Percentiles rank a stretch among this genome's conserved stretches.
Evolutionary conservation across 768 basidiomycete genomes (phyloP).

Genomic region (Leccinum subgranulosum): DNA sequence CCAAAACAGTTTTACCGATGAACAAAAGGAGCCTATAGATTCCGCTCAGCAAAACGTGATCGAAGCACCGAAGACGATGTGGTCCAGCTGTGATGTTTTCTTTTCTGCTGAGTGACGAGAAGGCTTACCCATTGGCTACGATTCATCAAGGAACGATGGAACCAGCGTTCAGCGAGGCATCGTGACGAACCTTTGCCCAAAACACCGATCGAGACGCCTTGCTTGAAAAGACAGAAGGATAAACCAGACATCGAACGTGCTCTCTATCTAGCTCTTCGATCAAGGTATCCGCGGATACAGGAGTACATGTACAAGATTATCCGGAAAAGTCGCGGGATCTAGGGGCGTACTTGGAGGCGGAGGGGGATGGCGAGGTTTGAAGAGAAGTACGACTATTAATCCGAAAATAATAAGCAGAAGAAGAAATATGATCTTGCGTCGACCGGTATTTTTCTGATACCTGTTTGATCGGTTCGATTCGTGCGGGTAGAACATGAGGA

Average conservation of each 20-base stretch:
- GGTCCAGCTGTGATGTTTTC: not conserved
- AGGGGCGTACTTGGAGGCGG: slow-evolving; percentile 28
- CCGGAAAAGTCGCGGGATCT: slow-evolving; percentile 24
- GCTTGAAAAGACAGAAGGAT: slow-evolving; percentile 3
- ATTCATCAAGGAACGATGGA: slow-evolving; percentile 5
- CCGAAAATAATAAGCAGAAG: slow-evolving; percentile 87
- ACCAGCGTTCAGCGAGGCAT: not conserved
- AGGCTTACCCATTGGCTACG: slow-evolving; percentile 10
- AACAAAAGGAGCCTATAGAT: slow-evolving; percentile 3
- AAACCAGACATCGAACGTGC: slow-evolving; percentile 8
- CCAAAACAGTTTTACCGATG: slow-evolving; percentile 20
- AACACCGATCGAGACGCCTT: slow-evolving; percentile 1
- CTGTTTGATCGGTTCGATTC: slow-evolving; percentile 35
- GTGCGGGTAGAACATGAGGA: not conserved
- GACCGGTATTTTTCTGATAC: slow-evolving; percentile 92
- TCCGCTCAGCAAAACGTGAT: slow-evolving; percentile 3
- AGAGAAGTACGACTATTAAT: slow-evolving; percentile 82
- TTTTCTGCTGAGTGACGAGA: slow-evolving; percentile 2
- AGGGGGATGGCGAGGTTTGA: slow-evolving; percentile 75
- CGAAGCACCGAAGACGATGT: slow-evolving; percentile 7
- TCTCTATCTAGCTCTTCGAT: slow-evolving; percentile 19
- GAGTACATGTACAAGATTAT: slow-evolving; percentile 30
- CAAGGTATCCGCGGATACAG: slow-evolving; percentile 33
- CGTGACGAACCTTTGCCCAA: slow-evolving; percentile 18
- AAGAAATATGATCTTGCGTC: slow-evolving; percentile 90